Evolutionary conservation across 2,329 filamentous ascomycete species (phyloP).

Genomic region (Fusarium begoniae): DNA sequence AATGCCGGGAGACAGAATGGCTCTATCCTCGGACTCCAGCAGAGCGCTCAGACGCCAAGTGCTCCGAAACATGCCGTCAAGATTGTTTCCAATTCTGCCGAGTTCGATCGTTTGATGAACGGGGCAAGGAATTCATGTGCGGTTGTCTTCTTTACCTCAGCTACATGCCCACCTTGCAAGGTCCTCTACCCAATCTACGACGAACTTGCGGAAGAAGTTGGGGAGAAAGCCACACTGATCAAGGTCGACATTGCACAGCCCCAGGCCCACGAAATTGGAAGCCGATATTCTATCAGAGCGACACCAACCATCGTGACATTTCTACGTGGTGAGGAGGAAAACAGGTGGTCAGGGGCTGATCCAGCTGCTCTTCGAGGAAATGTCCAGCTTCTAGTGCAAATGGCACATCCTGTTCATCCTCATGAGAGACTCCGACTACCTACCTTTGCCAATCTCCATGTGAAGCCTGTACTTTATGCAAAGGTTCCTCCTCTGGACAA

Average conservation of each 20-base stretch:
- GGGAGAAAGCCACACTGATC: slow-evolving; percentile 74
- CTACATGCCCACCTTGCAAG: slow-evolving; percentile 87
- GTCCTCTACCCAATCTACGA: slow-evolving; percentile 84
- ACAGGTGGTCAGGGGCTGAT: slow-evolving; percentile 84
- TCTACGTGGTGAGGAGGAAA: slow-evolving; percentile 76
- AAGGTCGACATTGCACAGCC: slow-evolving; percentile 81
- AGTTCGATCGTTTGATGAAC: slow-evolving; percentile 51
- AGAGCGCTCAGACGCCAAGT: slow-evolving; percentile 44
- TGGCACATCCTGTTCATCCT: slow-evolving; percentile 78
- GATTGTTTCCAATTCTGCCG: slow-evolving; percentile 60
- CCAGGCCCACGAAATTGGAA: slow-evolving; percentile 69
- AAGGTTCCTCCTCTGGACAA: slow-evolving; percentile 87
- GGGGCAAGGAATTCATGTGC: slow-evolving; percentile 75
- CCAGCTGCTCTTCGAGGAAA: slow-evolving; percentile 73
- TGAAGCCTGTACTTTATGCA: slow-evolving; percentile 75
- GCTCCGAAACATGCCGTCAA: slow-evolving; percentile 58
- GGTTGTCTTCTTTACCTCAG: slow-evolving; percentile 91
- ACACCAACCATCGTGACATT: slow-evolving; percentile 94
- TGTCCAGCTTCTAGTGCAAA: slow-evolving; percentile 76
- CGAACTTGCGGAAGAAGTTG: slow-evolving; percentile 77
- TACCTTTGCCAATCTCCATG: slow-evolving; percentile 70
- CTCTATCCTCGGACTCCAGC: slow-evolving; percentile 63
- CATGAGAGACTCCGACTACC: slow-evolving; percentile 78
- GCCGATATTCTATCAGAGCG: slow-evolving; percentile 73
- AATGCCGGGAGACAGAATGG: slow-evolving; percentile 59